Percentiles rank a stretch among this genome's conserved stretches.
Conservation (phyloP, 208 protist species). For the Trypanosoma conorhini region DNA sequence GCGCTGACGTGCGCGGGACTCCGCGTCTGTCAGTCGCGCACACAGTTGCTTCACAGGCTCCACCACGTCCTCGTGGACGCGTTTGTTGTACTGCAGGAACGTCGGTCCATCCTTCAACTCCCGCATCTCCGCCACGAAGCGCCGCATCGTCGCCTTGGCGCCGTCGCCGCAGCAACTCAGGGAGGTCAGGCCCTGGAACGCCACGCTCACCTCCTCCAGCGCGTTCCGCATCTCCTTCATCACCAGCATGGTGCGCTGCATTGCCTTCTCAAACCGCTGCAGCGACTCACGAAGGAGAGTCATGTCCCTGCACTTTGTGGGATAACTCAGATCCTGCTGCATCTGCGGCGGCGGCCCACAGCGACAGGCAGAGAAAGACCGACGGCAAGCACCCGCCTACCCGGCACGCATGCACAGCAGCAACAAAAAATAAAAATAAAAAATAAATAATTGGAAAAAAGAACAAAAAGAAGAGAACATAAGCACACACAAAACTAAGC, state of each 20-base stretch:
- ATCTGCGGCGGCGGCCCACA: constrained; percentile 13
- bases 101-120: constrained; percentile 47
- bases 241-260: constrained; percentile 54
- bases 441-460: constrained; percentile 16
- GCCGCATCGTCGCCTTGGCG: constrained; percentile 36
- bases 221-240: constrained; percentile 63
- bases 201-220: constrained; percentile 44
- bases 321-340: constrained; percentile 39
- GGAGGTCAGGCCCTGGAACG: constrained; percentile 47
- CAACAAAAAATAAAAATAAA: constrained; percentile 21
- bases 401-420: neutral
- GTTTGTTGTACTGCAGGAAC: constrained; percentile 57
- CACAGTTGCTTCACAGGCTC: constrained; percentile 36
- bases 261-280: constrained; percentile 39
- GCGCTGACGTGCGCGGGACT: constrained; percentile 26
- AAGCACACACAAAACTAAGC: constrained; percentile 4
- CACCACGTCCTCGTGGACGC: constrained; percentile 54
- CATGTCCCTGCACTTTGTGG: constrained; percentile 42
- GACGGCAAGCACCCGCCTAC: neutral
- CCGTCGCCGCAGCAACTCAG: constrained; percentile 41
- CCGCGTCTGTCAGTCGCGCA: constrained; percentile 26
- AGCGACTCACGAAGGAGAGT: constrained; percentile 26
- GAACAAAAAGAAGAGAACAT: constrained; percentile 16
- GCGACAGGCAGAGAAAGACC: constrained; percentile 1
- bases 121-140: constrained; percentile 39